These are phyloP conservation scores for Skeletonema potamos DNA, from an alignment of 108 stramenopile genomes.

Conservation along the genomic window DNA sequence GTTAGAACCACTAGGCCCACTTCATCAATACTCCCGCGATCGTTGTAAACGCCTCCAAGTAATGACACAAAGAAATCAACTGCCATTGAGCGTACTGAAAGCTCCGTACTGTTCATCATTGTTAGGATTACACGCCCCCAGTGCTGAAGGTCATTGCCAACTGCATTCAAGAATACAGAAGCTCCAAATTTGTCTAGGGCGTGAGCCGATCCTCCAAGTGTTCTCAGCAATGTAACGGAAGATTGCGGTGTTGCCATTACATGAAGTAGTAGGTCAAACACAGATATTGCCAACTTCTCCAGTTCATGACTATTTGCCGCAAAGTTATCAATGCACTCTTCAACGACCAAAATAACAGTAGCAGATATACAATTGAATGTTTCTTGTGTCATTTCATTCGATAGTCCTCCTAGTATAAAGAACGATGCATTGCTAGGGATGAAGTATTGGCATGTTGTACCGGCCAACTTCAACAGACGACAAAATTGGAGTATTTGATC, in stretches of 20 bases:
- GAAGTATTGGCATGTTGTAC: constrained; percentile 74
- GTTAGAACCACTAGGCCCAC: constrained; percentile 58
- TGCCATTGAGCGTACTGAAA: constrained; percentile 87
- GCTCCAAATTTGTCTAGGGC: constrained; percentile 83
- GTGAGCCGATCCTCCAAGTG: constrained; percentile 74
- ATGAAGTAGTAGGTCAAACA: constrained; percentile 79
- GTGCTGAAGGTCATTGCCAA: constrained; percentile 70
- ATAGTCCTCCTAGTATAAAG: constrained; percentile 22
- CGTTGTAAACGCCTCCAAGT: constrained; percentile 63
- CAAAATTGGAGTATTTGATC: constrained; percentile 67
- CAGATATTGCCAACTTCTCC: constrained; percentile 54
- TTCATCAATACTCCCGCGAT: constrained; percentile 67
- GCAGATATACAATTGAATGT: constrained; percentile 87
- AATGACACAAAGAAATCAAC: constrained; percentile 84
- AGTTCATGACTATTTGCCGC: constrained; percentile 48
- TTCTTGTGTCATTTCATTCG: constrained; percentile 72
- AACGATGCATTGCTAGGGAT: constrained; percentile 35
- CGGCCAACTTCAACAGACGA: constrained; percentile 60
- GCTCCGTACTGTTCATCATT: constrained; percentile 79
- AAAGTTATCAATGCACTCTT: constrained; percentile 61
- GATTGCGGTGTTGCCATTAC: constrained; percentile 83
- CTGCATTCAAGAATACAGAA: constrained; percentile 57
- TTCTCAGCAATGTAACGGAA: constrained; percentile 77
- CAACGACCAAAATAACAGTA: constrained; percentile 68
- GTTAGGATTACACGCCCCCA: constrained; percentile 75